Percentiles rank a stretch among this genome's conserved stretches.
Conservation (phyloP, 2,329 filamentous ascomycete species). For the Ramichloridium luteum region DNA sequence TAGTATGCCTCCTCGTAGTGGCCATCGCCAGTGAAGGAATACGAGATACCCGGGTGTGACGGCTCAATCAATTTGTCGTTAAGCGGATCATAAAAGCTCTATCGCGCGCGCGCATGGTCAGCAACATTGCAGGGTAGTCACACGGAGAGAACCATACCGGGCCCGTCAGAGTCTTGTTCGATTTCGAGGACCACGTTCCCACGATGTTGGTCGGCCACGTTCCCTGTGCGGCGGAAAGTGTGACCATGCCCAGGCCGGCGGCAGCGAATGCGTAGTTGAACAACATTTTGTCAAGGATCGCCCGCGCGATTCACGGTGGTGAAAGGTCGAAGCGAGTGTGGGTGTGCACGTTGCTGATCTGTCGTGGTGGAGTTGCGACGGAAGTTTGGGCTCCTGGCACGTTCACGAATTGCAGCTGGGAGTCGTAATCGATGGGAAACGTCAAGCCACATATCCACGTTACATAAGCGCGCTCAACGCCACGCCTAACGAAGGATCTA, state of each 20-base stretch:
- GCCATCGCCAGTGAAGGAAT: conserved; percentile 58
- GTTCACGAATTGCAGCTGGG: no score
- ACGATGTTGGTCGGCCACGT: conserved; percentile 35
- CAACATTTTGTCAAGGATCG: conserved; percentile 19
- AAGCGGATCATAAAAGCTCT: conserved; percentile 59
- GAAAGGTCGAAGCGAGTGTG: no score
- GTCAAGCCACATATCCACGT: no score
- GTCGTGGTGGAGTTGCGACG: no score
- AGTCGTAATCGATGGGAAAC: no score
- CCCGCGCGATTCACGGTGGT: no score
- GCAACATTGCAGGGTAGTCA: neutral
- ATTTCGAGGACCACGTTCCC: conserved; percentile 65
- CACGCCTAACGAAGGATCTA: no score
- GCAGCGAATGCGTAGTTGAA: conserved; percentile 20
- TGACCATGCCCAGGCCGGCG: conserved; percentile 13
- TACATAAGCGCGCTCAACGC: no score
- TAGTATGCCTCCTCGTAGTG: conserved; percentile 60
- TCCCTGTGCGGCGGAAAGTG: conserved; percentile 12
- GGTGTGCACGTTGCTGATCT: no score
- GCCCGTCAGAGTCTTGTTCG: conserved; percentile 55
- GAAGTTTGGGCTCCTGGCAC: no score
- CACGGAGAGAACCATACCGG: conserved; percentile 39
- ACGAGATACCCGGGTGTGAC: conserved; percentile 54
- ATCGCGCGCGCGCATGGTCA: conserved; percentile 1
- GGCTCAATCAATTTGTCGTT: conserved; percentile 57